Conservation (phyloP, 257 asterid genomes). For the Mitragyna speciosa region DNA sequence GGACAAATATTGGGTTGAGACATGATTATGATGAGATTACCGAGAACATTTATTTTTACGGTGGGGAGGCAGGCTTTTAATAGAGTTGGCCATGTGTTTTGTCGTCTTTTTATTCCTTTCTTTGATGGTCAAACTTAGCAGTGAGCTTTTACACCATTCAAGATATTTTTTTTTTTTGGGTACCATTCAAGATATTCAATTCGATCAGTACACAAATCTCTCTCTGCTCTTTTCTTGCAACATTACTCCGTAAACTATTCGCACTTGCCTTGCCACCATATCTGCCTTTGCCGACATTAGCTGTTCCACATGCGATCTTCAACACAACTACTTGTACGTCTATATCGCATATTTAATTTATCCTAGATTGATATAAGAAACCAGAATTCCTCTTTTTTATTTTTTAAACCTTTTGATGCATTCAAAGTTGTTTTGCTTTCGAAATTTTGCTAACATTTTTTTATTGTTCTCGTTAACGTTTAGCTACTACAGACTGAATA, state of each 20-base stretch:
- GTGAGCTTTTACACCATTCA: slow-evolving; percentile 47
- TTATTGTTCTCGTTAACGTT: no score
- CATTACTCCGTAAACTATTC: slow-evolving; percentile 25
- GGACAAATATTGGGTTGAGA: slow-evolving; percentile 22
- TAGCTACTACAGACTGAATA: no score
- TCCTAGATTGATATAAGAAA: no score
- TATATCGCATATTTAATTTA: no score
- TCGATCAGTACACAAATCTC: background rate
- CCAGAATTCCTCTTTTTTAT: no score
- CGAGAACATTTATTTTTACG: slow-evolving; percentile 29
- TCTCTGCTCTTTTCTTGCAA: slow-evolving; percentile 8
- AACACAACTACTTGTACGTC: background rate
- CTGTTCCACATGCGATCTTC: background rate
- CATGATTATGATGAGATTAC: slow-evolving; percentile 45
- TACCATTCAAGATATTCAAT: background rate
- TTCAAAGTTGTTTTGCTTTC: no score
- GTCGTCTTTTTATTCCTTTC: slow-evolving; percentile 59
- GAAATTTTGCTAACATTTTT: no score
- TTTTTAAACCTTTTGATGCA: no score
- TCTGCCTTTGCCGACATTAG: background rate
- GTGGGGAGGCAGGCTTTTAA: slow-evolving; percentile 24
- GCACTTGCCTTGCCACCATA: slow-evolving; percentile 27
- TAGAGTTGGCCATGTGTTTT: slow-evolving; percentile 44
- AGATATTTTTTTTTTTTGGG: slow-evolving; percentile 31
- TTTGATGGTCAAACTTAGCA: slow-evolving; percentile 61